Evolutionary conservation across 2,329 filamentous ascomycete genomes (phyloP).

Genomic region (Monosporascus sp.): DNA sequence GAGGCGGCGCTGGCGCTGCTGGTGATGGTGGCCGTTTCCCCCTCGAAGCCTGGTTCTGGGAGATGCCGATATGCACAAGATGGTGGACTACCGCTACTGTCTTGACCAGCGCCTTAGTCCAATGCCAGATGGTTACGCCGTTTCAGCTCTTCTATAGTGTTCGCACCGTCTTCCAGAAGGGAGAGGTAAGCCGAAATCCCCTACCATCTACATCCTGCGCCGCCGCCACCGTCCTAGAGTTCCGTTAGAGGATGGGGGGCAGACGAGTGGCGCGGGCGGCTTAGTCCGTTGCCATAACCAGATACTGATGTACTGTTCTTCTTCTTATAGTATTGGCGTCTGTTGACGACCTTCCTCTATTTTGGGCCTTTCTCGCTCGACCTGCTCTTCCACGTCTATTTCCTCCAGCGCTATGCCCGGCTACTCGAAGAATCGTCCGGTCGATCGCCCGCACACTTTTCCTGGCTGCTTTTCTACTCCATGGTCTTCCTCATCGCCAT

Average conservation of each 20-base stretch:
- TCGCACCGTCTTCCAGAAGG: conserved; percentile 82
- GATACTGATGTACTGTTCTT: conserved; percentile 6
- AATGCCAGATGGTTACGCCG: conserved; percentile 86
- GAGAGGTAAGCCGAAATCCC: conserved; percentile 59
- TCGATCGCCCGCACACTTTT: conserved; percentile 85
- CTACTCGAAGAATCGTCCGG: conserved; percentile 94
- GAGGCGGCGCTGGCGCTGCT: neutral
- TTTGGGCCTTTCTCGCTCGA: conserved; percentile 93
- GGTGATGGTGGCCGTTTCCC: conserved; percentile 62
- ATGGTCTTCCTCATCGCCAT: conserved; percentile 73
- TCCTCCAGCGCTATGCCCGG: conserved; percentile 91
- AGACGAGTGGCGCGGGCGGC: too few relatives aligned
- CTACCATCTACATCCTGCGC: neutral
- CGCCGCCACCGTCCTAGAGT: neutral
- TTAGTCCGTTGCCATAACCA: neutral
- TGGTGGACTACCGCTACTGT: conserved; percentile 97
- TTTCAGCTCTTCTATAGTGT: conserved; percentile 98
- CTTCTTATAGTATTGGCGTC: conserved; percentile 75
- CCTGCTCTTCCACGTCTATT: conserved; percentile 96
- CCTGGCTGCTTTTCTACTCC: conserved; percentile 87
- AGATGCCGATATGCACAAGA: conserved; percentile 92
- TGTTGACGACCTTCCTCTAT: conserved; percentile 95
- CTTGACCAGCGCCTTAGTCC: conserved; percentile 79
- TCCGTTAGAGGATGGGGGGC: too few relatives aligned
- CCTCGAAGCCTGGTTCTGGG: conserved; percentile 96